phyloP scores from a whole-genome alignment of 257 asterid species.

The Nicotiana undulata region DNA sequence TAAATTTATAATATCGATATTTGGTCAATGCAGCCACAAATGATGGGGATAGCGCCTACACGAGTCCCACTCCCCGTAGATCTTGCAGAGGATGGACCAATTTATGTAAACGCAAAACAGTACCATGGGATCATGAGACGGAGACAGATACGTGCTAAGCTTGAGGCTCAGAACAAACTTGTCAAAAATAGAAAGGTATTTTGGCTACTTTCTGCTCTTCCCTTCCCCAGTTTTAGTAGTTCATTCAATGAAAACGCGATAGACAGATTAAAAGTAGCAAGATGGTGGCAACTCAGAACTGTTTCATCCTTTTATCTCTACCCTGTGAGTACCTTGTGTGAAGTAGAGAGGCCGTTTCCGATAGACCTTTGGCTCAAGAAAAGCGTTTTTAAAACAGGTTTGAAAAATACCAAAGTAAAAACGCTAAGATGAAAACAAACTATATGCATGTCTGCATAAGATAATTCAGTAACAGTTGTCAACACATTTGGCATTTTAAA shows the following conservation, averaged over 20 bases:
- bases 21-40: slow-evolving; percentile 51
- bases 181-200: slow-evolving; percentile 69
- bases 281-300: too few relatives aligned
- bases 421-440: too few relatives aligned
- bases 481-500: not conserved
- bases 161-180: slow-evolving; percentile 89
- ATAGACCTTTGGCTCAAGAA: too few relatives aligned
- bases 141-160: slow-evolving; percentile 88
- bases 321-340: too few relatives aligned
- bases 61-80: slow-evolving; percentile 83
- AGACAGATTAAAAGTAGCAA: too few relatives aligned
- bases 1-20: not conserved
- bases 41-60: slow-evolving; percentile 43
- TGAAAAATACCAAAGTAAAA: too few relatives aligned
- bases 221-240: not conserved
- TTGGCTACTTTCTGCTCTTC: slow-evolving; percentile 7
- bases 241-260: not conserved
- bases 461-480: not conserved
- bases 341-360: too few relatives aligned
- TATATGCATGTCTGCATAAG: too few relatives aligned
- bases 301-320: too few relatives aligned
- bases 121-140: slow-evolving; percentile 84
- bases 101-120: slow-evolving; percentile 89
- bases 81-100: slow-evolving; percentile 83
- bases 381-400: too few relatives aligned